Evolutionary conservation across 495 filamentous ascomycete genomes (phyloP).

Genomic region (Aspergillus steynii): DNA sequence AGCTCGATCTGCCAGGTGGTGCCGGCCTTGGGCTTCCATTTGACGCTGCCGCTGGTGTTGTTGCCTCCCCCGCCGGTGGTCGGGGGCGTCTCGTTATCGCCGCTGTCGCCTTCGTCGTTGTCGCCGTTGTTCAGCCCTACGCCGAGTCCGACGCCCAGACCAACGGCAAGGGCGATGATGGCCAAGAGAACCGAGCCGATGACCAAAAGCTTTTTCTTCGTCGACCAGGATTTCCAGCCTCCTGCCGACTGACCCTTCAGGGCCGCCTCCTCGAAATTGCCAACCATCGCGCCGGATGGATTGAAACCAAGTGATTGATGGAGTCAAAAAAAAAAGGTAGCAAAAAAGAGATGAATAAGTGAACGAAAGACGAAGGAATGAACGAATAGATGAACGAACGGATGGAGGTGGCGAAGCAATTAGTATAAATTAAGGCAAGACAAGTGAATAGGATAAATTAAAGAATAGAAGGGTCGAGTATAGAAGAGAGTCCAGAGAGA

Average conservation of each 20-base stretch:
- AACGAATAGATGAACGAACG: background rate
- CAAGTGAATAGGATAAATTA: too few species aligned
- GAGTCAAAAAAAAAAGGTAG: background rate
- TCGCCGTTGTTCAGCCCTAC: slow-evolving; percentile 35
- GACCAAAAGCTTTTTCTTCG: slow-evolving; percentile 41
- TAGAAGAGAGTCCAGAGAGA: background rate
- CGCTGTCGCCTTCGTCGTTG: slow-evolving; percentile 18
- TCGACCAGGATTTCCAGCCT: slow-evolving; percentile 38
- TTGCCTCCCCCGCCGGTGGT: slow-evolving; percentile 21
- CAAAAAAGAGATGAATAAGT: background rate
- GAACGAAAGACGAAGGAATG: background rate
- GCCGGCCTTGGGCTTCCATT: slow-evolving; percentile 50
- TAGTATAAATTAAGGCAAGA: too few species aligned
- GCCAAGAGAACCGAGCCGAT: slow-evolving; percentile 29
- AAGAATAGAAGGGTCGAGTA: too few species aligned
- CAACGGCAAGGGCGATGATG: slow-evolving; percentile 51
- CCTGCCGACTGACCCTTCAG: slow-evolving; percentile 17
- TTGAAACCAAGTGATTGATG: background rate
- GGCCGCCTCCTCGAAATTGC: slow-evolving; percentile 12
- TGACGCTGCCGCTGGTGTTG: slow-evolving; percentile 27
- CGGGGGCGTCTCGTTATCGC: slow-evolving; percentile 4
- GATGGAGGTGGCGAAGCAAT: too few species aligned
- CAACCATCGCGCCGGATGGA: slow-evolving; percentile 3
- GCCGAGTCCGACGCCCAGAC: slow-evolving; percentile 55
- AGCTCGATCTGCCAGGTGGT: slow-evolving; percentile 59